phyloP scores from a whole-genome alignment of 257 asterid species.

The Schizonepeta tenuifolia region DNA sequence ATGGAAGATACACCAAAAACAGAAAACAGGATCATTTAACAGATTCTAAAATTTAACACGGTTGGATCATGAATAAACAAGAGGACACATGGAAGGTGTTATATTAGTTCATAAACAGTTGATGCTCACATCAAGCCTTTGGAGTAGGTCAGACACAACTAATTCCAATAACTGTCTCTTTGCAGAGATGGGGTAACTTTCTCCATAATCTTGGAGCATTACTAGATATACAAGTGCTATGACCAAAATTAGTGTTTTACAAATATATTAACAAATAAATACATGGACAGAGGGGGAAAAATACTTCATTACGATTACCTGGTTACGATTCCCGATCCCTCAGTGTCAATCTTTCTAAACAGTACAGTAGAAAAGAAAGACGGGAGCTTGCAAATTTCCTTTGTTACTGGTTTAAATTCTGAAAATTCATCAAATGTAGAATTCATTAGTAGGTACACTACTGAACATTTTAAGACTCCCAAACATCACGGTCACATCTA shows the following conservation, averaged over 20 bases:
- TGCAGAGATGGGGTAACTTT: neutral
- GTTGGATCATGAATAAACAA: neutral
- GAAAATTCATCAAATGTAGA: slow-evolving; percentile 39
- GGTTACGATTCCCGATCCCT: slow-evolving; percentile 72
- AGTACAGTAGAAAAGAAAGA: slow-evolving; percentile 89
- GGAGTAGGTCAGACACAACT: neutral
- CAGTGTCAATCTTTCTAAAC: slow-evolving; percentile 82
- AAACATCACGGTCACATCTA: slow-evolving; percentile 20
- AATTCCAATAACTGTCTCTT: neutral
- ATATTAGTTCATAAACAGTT: neutral
- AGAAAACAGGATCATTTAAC: neutral
- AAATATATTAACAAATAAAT: neutral
- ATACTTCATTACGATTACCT: slow-evolving; percentile 50
- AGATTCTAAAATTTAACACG: neutral
- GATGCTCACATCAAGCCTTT: neutral
- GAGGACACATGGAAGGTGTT: neutral
- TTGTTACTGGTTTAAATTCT: slow-evolving; percentile 92
- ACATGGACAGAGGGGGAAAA: slow-evolving; percentile 6
- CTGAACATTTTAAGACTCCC: slow-evolving; percentile 24
- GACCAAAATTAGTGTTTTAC: slow-evolving; percentile 3
- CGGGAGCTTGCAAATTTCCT: slow-evolving; percentile 98
- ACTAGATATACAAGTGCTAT: slow-evolving; percentile 11
- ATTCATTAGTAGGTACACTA: slow-evolving; percentile 22
- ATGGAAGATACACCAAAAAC: neutral
- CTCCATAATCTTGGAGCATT: neutral